Evolutionary conservation across 2,329 filamentous ascomycete species (phyloP), one percentile per base, ranked within the genome.

Genomic region (Elsinoe ampelina): DNA sequence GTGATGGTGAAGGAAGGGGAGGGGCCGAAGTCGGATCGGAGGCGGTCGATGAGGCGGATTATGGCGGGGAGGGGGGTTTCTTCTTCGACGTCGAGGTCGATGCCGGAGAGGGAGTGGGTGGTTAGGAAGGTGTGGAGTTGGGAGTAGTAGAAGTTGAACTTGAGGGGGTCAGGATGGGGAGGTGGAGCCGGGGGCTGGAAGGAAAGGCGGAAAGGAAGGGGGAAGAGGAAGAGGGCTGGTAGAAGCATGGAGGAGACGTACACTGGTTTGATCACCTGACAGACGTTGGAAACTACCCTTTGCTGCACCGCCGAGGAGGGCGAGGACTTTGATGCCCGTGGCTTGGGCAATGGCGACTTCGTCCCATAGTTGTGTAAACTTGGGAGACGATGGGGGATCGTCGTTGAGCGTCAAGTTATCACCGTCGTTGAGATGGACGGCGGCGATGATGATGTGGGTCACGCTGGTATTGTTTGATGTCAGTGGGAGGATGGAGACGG

Each of bases 221-320:
- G 19, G 35, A 17, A 50, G 32, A 19, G 11, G 41, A 32, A 22
- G 20, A 34, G 22, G 20, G 34, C 58, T 17, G 13, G 26, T 5
- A 26, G 36, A 20, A 38, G 19, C 30, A 26, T 17, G 30, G 15
- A 7, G 50, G 20, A 36, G 15, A 57, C 58, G 22, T 17, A 63
- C 59, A 26, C 54, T 57, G 15, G 75, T 68, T 57, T 81, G 80
- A 64, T 85, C 80, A 2, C 84, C 78, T 57, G 72, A 71, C 15
- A 84, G 73, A 57, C 80, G 76, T 50, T 76, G 73, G 67, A 81
- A 95, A 11, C 83, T 86, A 10, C 90, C 91, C 58, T 80, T 78
- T 0, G 89, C 89, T 2, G 90, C 89, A 13, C 91, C 91, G 38
- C 91, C 91, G 1, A 95, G 76, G 87, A 96, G 93, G 56, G 82